phyloP scores from a whole-genome alignment of 441 rosid genomes.

The Populus hybrid region DNA sequence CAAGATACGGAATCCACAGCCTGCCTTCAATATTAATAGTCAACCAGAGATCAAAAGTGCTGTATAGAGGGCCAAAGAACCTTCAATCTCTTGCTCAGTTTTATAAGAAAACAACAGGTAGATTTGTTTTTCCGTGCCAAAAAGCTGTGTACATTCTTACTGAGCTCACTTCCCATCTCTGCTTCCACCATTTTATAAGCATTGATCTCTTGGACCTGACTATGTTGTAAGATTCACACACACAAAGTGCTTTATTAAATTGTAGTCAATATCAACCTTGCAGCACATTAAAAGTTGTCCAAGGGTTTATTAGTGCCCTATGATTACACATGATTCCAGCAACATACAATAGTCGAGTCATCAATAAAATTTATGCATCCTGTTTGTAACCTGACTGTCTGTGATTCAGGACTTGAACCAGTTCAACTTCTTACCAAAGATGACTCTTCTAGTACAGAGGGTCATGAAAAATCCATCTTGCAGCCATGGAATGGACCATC shows the following conservation, averaged over 20 bases:
- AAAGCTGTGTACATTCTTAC: background rate
- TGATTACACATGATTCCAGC: background rate
- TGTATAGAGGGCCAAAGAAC: conserved; percentile 55
- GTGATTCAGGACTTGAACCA: conserved; percentile 50
- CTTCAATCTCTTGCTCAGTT: conserved; percentile 56
- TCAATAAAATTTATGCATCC: background rate
- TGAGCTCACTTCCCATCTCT: background rate
- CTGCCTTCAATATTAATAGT: conserved; percentile 66
- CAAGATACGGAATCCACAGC: conserved; percentile 76
- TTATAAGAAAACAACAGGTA: conserved; percentile 69
- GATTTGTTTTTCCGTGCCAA: background rate
- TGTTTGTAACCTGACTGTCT: background rate
- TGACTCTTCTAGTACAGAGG: conserved; percentile 22
- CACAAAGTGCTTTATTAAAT: background rate
- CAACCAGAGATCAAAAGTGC: conserved; percentile 53
- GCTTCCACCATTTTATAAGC: background rate
- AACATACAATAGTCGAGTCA: background rate
- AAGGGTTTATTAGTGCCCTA: background rate
- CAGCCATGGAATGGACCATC: conserved; percentile 31
- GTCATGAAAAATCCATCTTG: conserved; percentile 24
- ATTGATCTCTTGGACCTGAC: background rate
- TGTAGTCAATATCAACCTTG: background rate
- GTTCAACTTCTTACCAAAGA: conserved; percentile 45
- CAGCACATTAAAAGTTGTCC: background rate
- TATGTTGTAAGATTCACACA: background rate